Evolutionary conservation across 2,329 filamentous ascomycete species (phyloP).

Genomic region (Leptographium galeiforme): DNA sequence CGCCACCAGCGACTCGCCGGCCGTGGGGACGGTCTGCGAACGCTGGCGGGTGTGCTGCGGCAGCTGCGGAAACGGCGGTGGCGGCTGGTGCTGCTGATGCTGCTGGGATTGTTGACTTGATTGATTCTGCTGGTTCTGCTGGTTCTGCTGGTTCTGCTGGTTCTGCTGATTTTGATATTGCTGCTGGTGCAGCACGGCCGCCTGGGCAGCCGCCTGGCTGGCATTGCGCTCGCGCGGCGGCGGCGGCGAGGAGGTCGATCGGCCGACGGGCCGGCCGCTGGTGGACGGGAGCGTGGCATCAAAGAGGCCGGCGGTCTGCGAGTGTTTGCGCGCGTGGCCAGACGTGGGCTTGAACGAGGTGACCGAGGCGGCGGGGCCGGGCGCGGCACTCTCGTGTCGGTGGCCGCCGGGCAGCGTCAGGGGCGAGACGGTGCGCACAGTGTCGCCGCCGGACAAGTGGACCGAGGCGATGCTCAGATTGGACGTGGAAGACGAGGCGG

Average conservation of each 20-base stretch:
- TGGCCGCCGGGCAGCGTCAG: conserved; percentile 21
- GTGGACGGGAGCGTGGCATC: conserved; percentile 58
- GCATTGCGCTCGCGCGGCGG: conserved; percentile 33
- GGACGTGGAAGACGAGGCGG: background rate
- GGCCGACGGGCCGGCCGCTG: conserved; percentile 11
- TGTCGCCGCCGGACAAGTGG: conserved; percentile 9
- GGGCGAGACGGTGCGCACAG: conserved; percentile 24
- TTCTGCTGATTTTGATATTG: conserved; percentile 31
- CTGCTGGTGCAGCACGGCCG: conserved; percentile 56
- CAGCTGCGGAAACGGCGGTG: conserved; percentile 37
- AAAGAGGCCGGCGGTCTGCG: conserved; percentile 63
- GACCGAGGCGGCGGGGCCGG: conserved; percentile 14
- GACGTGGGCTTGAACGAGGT: conserved; percentile 9
- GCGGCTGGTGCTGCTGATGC: conserved; percentile 41
- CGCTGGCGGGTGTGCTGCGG: conserved; percentile 44
- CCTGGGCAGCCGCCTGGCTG: conserved; percentile 71
- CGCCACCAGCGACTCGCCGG: conserved; percentile 36
- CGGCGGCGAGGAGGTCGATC: background rate
- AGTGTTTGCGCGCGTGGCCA: conserved; percentile 48
- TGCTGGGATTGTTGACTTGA: conserved; percentile 44
- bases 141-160: conserved; percentile 23
- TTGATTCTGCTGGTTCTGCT: conserved; percentile 16
- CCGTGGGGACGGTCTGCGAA: conserved; percentile 59
- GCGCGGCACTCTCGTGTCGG: too few relatives aligned
- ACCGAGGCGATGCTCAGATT: conserved; percentile 22